Evolutionary conservation across 2,329 filamentous ascomycete species (phyloP), one percentile per base, ranked within the genome.

Genomic region (Paecilomyces dactylethromorphus): DNA sequence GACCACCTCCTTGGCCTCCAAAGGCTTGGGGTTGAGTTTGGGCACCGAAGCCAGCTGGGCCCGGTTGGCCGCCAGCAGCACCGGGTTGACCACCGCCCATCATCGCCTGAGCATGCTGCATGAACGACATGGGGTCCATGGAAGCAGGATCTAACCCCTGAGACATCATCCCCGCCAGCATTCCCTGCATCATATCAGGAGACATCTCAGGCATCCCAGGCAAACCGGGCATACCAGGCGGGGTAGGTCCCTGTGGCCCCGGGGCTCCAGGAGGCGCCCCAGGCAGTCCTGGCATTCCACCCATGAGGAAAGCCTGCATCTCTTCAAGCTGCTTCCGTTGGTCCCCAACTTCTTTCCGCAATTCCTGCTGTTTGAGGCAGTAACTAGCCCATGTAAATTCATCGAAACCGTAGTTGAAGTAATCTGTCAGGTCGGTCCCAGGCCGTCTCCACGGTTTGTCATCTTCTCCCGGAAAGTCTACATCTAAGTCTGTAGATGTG

Each of bases 401-500:
- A 76, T 97, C 93, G 71, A 97, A 97, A 59, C 93, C 93, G 76
- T 97, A 97, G 79, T 97, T 97, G 84, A 97, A 97, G 78, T 96
- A 97, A 73, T 99, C 94, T 60, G 90, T 94, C 57, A 96, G 86
- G 69, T 99, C 94, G 11, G 93, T 92, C 53, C 94, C 94, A 0
- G 94, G 94, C 64, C 92, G 88, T 52, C 94, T 87, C 94, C 94
- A 99, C 18, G 93, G 92, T 74, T 97, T 97, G 63, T 92, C 90
- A 62, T 84, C 79, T 68, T 92, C 91, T 57, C 81, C 64, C 7
- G 90, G 87, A 39, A 86, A 82, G 21, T 92, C 84, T 68, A 88
- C 79, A 68, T 92, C 89, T 65, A 92, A 88, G 69, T 89, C 88
- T 54, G 91, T 88, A 7, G 87, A 88, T 56, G 92, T 85, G 66